Percentiles rank a stretch among this genome's conserved stretches.
phyloP scores from a whole-genome alignment of 2,329 filamentous ascomycete species.

The Penicillium brevicompactum region DNA sequence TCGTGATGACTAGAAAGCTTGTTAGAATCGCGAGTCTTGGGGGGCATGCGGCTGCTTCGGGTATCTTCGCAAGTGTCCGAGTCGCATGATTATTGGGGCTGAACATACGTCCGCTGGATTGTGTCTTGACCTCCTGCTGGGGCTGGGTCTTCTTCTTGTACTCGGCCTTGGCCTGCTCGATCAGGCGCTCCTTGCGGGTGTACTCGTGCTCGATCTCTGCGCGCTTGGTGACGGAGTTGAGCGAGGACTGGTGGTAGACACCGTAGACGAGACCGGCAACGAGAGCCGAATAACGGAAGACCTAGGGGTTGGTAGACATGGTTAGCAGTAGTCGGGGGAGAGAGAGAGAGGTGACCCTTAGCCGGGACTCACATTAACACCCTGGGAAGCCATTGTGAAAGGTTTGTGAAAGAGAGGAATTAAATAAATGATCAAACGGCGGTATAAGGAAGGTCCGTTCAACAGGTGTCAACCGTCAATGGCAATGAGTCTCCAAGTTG shows the following conservation, averaged over 20 bases:
- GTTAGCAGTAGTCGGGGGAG: constrained; percentile 23
- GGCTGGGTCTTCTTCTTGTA: constrained; percentile 76
- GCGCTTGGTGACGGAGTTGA: constrained; percentile 71
- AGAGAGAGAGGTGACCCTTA: constrained; percentile 13
- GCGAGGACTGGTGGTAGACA: constrained; percentile 85
- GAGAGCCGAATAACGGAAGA: constrained; percentile 95
- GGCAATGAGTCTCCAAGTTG: constrained; percentile 35
- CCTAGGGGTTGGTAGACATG: constrained; percentile 56
- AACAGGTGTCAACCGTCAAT: constrained; percentile 42
- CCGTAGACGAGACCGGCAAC: constrained; percentile 92
- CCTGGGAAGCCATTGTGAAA: constrained; percentile 63
- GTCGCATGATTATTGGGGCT: background rate
- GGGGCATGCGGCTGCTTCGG: constrained; percentile 9
- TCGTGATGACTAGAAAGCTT: constrained; percentile 61
- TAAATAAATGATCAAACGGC: constrained; percentile 28
- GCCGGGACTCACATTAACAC: constrained; percentile 62
- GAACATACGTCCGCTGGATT: constrained; percentile 39
- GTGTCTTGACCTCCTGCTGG: constrained; percentile 44
- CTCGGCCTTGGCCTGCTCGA: constrained; percentile 89
- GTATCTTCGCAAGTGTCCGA: background rate
- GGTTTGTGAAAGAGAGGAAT: constrained; percentile 46
- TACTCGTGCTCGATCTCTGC: constrained; percentile 78
- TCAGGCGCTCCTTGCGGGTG: constrained; percentile 86
- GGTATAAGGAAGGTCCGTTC: constrained; percentile 34
- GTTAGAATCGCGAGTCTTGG: constrained; percentile 12